A percentile compares a stretch with the other conserved stretches of the same genome.
Evolutionary conservation across 345 rosid genomes (phyloP).

Genomic region (Leavenworthia alabamica): DNA sequence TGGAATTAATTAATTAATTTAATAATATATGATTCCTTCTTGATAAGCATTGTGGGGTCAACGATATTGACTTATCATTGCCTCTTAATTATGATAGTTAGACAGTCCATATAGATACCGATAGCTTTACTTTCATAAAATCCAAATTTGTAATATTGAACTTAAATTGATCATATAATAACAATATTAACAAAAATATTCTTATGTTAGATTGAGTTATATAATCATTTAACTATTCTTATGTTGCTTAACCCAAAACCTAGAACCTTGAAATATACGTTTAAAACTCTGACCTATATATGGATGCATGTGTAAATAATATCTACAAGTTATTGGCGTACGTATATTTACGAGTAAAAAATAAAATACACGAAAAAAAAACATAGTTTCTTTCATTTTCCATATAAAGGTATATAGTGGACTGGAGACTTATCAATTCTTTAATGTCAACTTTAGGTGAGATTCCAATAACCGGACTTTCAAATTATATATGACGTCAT

Average conservation of each 20-base stretch:
- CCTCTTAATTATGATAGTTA: conserved; percentile 5
- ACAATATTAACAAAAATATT: too few relatives aligned
- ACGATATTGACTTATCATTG: conserved; percentile 3
- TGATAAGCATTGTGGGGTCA: conserved; percentile 15
- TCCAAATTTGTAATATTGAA: not conserved
- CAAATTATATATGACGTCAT: not conserved
- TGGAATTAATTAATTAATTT: not conserved
- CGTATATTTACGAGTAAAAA: not conserved
- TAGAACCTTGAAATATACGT: not conserved
- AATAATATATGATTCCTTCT: not conserved
- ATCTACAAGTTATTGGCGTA: not conserved
- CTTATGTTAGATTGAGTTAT: too few relatives aligned
- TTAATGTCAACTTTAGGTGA: conserved; percentile 6
- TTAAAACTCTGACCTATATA: not conserved
- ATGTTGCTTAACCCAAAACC: not conserved
- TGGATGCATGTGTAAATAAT: not conserved
- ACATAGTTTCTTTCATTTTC: conserved; percentile 12
- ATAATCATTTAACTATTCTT: too few relatives aligned
- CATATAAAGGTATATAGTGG: conserved; percentile 1
- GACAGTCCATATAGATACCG: not conserved
- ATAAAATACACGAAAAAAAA: not conserved
- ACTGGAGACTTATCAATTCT: not conserved
- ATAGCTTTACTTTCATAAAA: not conserved
- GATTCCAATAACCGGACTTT: conserved; percentile 3
- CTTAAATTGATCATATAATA: not conserved